Base-by-base conservation (phyloP, 148 eudicot genomes). In the Camellia japonica region DNA sequence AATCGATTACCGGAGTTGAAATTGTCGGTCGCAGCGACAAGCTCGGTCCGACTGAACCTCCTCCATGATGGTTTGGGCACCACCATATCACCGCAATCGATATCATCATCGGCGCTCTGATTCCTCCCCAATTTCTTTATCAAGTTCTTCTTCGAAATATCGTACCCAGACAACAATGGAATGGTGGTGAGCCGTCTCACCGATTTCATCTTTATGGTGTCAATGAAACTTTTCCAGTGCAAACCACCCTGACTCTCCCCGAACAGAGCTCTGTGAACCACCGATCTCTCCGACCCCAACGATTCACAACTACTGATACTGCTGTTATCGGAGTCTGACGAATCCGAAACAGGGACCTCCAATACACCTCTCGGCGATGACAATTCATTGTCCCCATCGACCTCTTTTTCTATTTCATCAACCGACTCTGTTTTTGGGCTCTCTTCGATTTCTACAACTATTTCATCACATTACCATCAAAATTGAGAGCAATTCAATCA, bases 281-380 rank as follows among this genome's bases (percentile, higher is more conserved):
- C 11, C 2, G 80, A 66, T 58, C 59, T 77, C 14, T 80, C 82
- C 8, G 65, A 7, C 30, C 69, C 55, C 9, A 78, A 79, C 11
- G 49, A 55, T 3, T 13, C 76, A 6, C 61, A 55, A 20, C 74
- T 49, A 23, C 68, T 87, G 76, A 61, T 81, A 81, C 79, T 83
- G 72, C 75, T 66, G 12, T 80, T 80, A 11, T 87, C 91, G 3
- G 91, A 91, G 23, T 83, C 89, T 4, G 88, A 83, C 9, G 90
- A 81, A 64, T 84, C 79, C 3, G 90, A 76, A 41, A 83, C 54
- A 16, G 90, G 86, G 44, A 82, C 85, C 59, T 96, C 99, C 30
- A 96, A 59, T 2, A 91, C 97, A 5, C 95, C 93, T 73, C 98
- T 88, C 5, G 99, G 99, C 0, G 99, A 96, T 12, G 90, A 43